phyloP scores from a whole-genome alignment of 2,329 filamentous ascomycete genomes.

The Achaetomium macrosporum region DNA sequence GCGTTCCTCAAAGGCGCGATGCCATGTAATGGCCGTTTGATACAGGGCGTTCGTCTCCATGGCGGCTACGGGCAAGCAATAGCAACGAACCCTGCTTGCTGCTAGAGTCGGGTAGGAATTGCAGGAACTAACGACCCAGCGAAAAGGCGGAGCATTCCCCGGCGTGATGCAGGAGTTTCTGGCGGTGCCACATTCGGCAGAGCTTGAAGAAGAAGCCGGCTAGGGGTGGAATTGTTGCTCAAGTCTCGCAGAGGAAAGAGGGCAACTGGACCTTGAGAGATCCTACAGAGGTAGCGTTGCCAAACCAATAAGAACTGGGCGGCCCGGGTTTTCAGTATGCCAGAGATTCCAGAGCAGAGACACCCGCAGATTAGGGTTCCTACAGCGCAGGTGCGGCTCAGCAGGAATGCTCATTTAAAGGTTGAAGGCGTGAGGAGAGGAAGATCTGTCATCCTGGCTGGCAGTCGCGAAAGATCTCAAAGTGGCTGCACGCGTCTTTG shows the following conservation, averaged over 20 bases:
- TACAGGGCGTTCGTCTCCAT: slow-evolving; percentile 19
- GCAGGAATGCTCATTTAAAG: neutral
- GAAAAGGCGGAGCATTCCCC: neutral
- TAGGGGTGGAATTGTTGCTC: neutral
- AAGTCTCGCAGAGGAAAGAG: neutral
- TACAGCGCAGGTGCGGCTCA: neutral
- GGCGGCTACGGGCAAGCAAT: slow-evolving; percentile 6
- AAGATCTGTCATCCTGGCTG: neutral
- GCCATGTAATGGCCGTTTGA: slow-evolving; percentile 19
- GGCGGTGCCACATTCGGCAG: neutral
- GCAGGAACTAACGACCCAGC: neutral
- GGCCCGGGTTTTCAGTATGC: neutral
- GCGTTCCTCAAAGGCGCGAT: slow-evolving; percentile 22
- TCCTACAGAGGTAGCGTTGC: neutral
- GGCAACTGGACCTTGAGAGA: neutral
- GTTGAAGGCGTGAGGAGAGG: neutral
- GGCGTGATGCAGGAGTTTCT: neutral
- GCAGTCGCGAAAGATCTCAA: slow-evolving; percentile 13
- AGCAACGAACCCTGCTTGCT: neutral
- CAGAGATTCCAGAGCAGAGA: neutral
- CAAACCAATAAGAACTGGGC: neutral
- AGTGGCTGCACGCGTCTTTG: slow-evolving; percentile 12
- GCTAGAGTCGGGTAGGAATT: neutral
- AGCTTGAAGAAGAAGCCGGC: neutral
- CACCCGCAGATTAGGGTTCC: neutral